Percentiles rank a stretch among this genome's conserved stretches.
Conservation (phyloP, 345 rosid genomes). For the Eucalyptus shirleyi region DNA sequence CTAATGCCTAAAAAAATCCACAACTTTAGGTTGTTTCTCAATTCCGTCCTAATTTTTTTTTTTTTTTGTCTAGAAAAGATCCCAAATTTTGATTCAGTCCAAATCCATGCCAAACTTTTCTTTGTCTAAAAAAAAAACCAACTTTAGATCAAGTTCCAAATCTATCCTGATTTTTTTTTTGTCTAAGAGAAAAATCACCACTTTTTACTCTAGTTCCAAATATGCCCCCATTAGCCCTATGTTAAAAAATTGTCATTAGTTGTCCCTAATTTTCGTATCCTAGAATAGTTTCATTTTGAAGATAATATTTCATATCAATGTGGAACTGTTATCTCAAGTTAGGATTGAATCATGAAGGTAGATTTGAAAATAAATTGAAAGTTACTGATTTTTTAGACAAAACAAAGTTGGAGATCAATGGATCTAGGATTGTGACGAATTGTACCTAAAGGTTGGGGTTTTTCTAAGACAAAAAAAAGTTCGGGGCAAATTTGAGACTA, state of each 20-base stretch:
- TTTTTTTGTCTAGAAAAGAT: background rate
- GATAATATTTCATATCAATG: background rate
- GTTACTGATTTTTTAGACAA: background rate
- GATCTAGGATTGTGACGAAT: background rate
- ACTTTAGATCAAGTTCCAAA: background rate
- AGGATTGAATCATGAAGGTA: background rate
- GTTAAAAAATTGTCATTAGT: too few relatives aligned
- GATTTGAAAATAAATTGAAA: background rate
- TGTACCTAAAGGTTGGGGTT: background rate
- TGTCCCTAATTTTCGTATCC: background rate
- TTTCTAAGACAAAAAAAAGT: rapidly evolving
- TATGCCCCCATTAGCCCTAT: background rate
- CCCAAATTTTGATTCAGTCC: background rate
- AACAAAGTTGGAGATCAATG: background rate
- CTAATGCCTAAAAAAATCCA: background rate
- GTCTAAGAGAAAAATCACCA: background rate
- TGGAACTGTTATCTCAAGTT: background rate
- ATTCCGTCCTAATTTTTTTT: too few relatives aligned
- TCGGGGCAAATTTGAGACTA: background rate
- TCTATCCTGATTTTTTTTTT: background rate
- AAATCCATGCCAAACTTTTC: background rate
- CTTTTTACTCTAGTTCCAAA: background rate
- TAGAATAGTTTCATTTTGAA: background rate
- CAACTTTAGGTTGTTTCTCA: background rate
- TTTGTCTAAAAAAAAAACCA: background rate